phyloP scores from a whole-genome alignment of 1,139 yeast species.

The Suzukiozyma palmioleophila region DNA sequence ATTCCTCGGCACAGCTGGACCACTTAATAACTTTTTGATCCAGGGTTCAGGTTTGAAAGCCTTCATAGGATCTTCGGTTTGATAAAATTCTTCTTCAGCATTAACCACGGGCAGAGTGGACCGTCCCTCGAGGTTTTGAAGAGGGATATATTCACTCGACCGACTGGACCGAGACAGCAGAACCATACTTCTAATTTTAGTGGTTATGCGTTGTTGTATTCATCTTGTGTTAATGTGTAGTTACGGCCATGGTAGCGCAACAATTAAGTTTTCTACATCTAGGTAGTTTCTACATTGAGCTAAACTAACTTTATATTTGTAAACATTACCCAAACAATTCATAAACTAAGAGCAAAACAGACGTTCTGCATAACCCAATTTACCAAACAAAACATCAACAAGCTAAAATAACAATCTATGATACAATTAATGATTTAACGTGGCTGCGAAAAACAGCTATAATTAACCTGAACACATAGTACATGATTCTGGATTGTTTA shows the following conservation, averaged over 20 bases:
- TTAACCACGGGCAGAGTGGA: too few species aligned
- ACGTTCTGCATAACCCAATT: slow-evolving; percentile 2
- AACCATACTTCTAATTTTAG: too few species aligned
- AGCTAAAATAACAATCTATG: background rate
- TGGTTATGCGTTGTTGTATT: too few species aligned
- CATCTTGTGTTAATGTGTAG: too few species aligned
- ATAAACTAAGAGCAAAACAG: slow-evolving; percentile 1
- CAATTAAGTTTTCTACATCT: too few species aligned
- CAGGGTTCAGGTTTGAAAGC: background rate
- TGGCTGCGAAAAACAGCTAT: too few species aligned
- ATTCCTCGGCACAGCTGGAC: slow-evolving; percentile 49
- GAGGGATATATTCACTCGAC: too few species aligned
- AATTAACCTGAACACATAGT: slow-evolving; percentile 95
- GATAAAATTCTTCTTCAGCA: too few species aligned
- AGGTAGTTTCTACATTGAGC: background rate
- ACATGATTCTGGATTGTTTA: slow-evolving; percentile 94
- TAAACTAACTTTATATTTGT: background rate
- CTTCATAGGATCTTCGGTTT: too few species aligned
- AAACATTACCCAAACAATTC: slow-evolving; percentile 3
- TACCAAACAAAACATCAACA: slow-evolving; percentile 3
- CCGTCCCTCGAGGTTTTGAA: too few species aligned
- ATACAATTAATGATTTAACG: background rate
- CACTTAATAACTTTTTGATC: slow-evolving; percentile 35
- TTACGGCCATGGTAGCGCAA: too few species aligned
- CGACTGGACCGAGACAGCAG: too few species aligned